These are phyloP conservation scores for Aspergillus affinis DNA, from an alignment of 495 filamentous ascomycete species.

Conservation along the genomic window DNA sequence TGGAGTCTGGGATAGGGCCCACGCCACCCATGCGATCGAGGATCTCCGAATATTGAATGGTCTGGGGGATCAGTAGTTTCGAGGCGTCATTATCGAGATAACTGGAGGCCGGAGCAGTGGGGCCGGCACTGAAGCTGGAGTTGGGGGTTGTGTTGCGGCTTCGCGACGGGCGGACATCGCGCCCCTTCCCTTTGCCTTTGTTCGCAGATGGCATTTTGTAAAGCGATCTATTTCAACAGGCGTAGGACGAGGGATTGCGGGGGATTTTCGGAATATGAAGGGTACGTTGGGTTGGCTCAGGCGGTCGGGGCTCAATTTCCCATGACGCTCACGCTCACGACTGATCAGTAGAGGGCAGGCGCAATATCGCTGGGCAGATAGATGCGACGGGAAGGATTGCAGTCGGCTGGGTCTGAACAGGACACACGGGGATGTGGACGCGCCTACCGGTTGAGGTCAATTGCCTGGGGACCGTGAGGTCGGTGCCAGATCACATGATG, in stretches of 20 bases:
- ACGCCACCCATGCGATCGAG: conserved; percentile 64
- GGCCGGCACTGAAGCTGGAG: conserved; percentile 52
- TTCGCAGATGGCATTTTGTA: conserved; percentile 46
- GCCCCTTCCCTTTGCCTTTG: conserved; percentile 78
- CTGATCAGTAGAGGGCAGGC: not conserved
- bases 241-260: not conserved
- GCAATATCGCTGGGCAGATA: not conserved
- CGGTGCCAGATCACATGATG: not conserved
- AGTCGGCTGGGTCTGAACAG: not conserved
- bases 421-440: not conserved
- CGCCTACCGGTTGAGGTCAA: not conserved
- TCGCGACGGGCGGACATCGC: conserved; percentile 69
- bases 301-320: conserved; percentile 13
- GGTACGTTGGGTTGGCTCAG: not conserved
- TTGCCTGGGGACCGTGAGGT: not conserved
- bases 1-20: conserved; percentile 70
- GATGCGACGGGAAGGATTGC: not conserved
- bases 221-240: not conserved
- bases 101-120: conserved; percentile 48
- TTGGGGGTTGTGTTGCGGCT: conserved; percentile 85
- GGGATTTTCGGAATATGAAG: not conserved
- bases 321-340: conserved; percentile 12
- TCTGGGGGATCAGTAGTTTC: conserved; percentile 57
- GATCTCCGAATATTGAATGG: conserved; percentile 68
- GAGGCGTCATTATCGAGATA: conserved; percentile 64